Evolutionary conservation across 768 basidiomycete species (phyloP), one percentile per base, ranked within the genome.

Genomic region (Lactarius hengduanensis): DNA sequence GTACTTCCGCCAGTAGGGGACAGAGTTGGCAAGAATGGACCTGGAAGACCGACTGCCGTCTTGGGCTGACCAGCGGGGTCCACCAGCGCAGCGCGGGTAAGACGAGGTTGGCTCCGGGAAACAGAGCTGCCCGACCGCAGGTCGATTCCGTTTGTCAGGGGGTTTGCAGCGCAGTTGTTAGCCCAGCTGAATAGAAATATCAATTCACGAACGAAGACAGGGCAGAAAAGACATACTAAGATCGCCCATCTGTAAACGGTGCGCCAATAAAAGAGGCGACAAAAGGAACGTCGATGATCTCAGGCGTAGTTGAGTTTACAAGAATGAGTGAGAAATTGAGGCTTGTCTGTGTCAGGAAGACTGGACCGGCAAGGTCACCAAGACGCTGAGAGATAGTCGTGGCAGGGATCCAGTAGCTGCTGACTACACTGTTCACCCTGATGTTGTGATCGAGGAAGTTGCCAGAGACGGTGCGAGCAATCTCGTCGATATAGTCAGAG

Each of bases 401-500:
- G 9, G 73, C 77, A 16, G 63, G 57, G 36, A 77, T 70, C 7
- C 84, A 77, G 72, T 88, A 88, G 71, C 84, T 84, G 40, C 80
- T 83, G 75, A 85, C 83, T 5, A 83, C 86, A 43, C 82, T 84
- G 75, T 88, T 88, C 50, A 87, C 82, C 40, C 87, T 81, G 54
- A 88, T 79, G 34, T 83, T 84, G 67, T 86, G 85, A 71, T 87
- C 85, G 57, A 88, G 77, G 72, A 81, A 88, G 70, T 86, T 86
- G 4, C 87, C 86, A 5, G 83, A 83, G 22, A 84, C 81, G 2
- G 83, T 86, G 45, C 74, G 73, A 2, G 87, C 86, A 59, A 88
- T 82, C 30, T 77, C 72, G 71, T 86, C 83, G 53, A 85, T 81
- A 69, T 87, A 88, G 38, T 75, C 77, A 68, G 81, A 86, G 11